These are phyloP conservation scores for Dictyostelium brefeldianum DNA, from an alignment of 78 protist species.

Conservation along the genomic window DNA sequence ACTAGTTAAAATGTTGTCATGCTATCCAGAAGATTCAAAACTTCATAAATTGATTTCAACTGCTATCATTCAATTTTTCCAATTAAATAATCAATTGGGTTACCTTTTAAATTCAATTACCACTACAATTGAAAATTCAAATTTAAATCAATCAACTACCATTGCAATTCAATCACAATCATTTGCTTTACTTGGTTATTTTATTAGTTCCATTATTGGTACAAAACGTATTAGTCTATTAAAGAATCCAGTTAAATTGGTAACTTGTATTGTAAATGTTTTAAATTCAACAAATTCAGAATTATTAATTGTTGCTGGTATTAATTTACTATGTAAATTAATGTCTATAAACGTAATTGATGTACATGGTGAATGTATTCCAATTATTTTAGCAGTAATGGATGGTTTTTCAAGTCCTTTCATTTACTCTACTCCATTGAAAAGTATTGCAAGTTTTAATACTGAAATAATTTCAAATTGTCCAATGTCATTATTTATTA, in stretches of 20 bases:
- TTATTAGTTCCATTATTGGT: constrained; percentile 13
- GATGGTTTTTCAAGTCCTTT: constrained; percentile 30
- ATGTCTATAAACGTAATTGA: constrained; percentile 27
- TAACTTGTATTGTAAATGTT: background rate
- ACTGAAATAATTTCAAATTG: background rate
- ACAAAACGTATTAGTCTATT: constrained; percentile 30
- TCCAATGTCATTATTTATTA: constrained; percentile 32
- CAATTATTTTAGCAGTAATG: constrained; percentile 9
- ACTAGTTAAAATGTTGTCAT: background rate
- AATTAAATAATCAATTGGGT: constrained; percentile 17
- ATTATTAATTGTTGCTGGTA: background rate
- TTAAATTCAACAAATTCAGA: background rate
- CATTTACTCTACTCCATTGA: constrained; percentile 33
- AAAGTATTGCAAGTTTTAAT: background rate
- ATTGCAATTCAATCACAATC: background rate
- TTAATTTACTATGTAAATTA: constrained; percentile 13
- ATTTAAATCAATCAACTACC: background rate
- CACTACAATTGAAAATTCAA: background rate
- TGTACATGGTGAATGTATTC: constrained; percentile 25
- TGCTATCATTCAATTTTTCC: constrained; percentile 1
- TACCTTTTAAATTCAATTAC: constrained; percentile 10
- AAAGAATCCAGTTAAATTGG: constrained; percentile 13
- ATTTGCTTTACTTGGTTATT: background rate
- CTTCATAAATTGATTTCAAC: constrained; percentile 3
- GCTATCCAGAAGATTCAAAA: constrained; percentile 7